phyloP scores from a whole-genome alignment of 768 basidiomycete species.

The Boletellus sp. region DNA sequence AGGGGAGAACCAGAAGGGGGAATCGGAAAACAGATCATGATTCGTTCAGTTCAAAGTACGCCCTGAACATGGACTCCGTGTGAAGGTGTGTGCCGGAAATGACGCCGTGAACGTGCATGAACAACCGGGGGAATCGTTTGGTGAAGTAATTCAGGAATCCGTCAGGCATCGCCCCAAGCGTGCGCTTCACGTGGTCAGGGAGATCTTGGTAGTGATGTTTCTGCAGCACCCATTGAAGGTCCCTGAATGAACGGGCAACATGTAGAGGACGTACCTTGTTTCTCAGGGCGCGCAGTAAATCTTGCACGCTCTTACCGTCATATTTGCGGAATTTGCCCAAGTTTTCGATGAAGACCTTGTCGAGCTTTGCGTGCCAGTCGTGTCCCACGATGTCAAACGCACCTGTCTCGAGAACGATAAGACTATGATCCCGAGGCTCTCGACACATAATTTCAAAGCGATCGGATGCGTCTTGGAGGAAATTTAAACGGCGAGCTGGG shows the following conservation, averaged over 20 bases:
- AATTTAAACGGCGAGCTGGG: slow-evolving; percentile 74
- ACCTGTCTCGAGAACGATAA: slow-evolving; percentile 70
- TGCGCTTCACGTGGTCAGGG: slow-evolving; percentile 84
- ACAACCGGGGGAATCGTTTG: slow-evolving; percentile 82
- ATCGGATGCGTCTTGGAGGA: slow-evolving; percentile 97
- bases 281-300: slow-evolving; percentile 85
- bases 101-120: slow-evolving; percentile 90
- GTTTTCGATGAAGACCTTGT: slow-evolving; percentile 89
- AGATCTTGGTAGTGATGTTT: slow-evolving; percentile 99
- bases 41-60: slow-evolving; percentile 77
- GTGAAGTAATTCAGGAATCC: slow-evolving; percentile 95
- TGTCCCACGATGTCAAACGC: slow-evolving; percentile 73
- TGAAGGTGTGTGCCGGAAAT: slow-evolving; percentile 68
- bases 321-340: slow-evolving; percentile 98
- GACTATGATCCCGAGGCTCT: slow-evolving; percentile 76
- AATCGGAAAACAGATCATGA: slow-evolving; percentile 19
- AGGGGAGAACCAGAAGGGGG: not conserved
- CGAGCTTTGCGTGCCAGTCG: slow-evolving; percentile 86
- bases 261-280: slow-evolving; percentile 70
- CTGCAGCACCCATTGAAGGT: slow-evolving; percentile 38
- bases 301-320: slow-evolving; percentile 86
- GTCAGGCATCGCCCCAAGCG: slow-evolving; percentile 86
- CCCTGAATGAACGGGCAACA: not conserved
- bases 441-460: slow-evolving; percentile 97
- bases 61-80: slow-evolving; percentile 85